Evolutionary conservation across 2,329 filamentous ascomycete genomes (phyloP), one percentile per base, ranked within the genome.

Genomic region (Fusarium illudens): DNA sequence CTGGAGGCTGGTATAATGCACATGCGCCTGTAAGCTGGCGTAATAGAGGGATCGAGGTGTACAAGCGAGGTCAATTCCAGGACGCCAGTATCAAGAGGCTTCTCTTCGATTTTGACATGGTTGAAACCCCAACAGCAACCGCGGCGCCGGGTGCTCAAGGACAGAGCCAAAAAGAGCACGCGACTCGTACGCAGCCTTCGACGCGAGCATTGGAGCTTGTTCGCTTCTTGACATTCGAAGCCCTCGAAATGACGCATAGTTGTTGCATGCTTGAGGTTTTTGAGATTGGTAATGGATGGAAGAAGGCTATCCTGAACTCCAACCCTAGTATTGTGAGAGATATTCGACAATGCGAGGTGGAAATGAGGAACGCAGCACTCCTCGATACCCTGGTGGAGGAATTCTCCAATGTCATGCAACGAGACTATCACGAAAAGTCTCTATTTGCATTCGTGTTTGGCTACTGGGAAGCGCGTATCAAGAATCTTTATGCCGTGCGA

Each of bases 11-110:
- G n/a, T n/a, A n/a, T n/a, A n/a, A n/a, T n/a, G n/a, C n/a, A n/a
- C n/a, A n/a, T n/a, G n/a, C n/a, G n/a, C n/a, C n/a, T n/a, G n/a
- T n/a, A n/a, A n/a, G n/a, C n/a, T n/a, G n/a, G n/a, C n/a, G n/a
- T n/a, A n/a, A 2, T 20, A 0, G 0, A 25, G 29, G 36, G 2
- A 33, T 46, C 3, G 0, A 0, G 5, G 13, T 20, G 11, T 4
- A 2, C 3, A 20, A 4, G 4, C 4, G 12, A 17, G 0, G 2
- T 1, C 0, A 25, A n/a, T 32, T 17, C 15, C 32, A 39, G 9
- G 9, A 11, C 12, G 11, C 11, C 1, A 17, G 11, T 3, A 25
- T 34, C 12, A 12, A 8, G 9, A 9, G 8, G 9, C 34, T 58
- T 2, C 19, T 58, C 0, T 33, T 52, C 7, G 33, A 44, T 15